phyloP scores from a whole-genome alignment of 495 filamentous ascomycete genomes.

The Hypoxylon lienhwacheense region DNA sequence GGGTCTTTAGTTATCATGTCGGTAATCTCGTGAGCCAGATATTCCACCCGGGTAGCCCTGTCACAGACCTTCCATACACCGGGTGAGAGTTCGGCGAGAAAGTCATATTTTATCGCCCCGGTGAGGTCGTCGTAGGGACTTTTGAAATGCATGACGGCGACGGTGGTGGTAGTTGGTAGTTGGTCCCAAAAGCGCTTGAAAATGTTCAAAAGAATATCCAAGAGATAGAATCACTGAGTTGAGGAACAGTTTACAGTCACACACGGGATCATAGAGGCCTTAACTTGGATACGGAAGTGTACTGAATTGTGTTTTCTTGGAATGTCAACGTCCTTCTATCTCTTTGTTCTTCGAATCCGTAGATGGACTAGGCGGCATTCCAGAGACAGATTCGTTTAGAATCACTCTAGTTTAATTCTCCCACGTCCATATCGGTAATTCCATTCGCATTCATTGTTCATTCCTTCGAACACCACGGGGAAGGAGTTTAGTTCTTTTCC shows the following conservation, averaged over 20 bases:
- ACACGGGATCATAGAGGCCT: slow-evolving; percentile 1
- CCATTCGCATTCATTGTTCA: slow-evolving; percentile 3
- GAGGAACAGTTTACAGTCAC: background rate
- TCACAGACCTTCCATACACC: slow-evolving; percentile 30
- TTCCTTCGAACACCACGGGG: background rate
- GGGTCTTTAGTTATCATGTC: slow-evolving; percentile 10
- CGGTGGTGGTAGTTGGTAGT: background rate
- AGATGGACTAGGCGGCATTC: slow-evolving; percentile 24
- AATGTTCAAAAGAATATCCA: background rate
- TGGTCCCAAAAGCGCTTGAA: too few relatives aligned
- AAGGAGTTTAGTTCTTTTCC: background rate
- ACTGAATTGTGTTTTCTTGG: slow-evolving; percentile 8
- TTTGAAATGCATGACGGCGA: background rate
- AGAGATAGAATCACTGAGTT: background rate
- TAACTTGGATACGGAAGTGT: slow-evolving; percentile 1
- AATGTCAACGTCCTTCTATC: slow-evolving; percentile 25
- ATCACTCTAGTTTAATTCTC: slow-evolving; percentile 1
- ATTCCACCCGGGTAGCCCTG: slow-evolving; percentile 25
- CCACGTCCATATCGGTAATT: slow-evolving; percentile 7
- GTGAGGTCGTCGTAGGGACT: slow-evolving; percentile 4
- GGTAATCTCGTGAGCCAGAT: slow-evolving; percentile 36
- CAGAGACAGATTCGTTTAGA: slow-evolving; percentile 29
- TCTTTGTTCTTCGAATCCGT: slow-evolving; percentile 29
- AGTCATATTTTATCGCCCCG: slow-evolving; percentile 21
- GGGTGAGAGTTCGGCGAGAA: slow-evolving; percentile 22